Conservation (phyloP, 768 basidiomycete genomes). For the Phylloporus sp. region DNA sequence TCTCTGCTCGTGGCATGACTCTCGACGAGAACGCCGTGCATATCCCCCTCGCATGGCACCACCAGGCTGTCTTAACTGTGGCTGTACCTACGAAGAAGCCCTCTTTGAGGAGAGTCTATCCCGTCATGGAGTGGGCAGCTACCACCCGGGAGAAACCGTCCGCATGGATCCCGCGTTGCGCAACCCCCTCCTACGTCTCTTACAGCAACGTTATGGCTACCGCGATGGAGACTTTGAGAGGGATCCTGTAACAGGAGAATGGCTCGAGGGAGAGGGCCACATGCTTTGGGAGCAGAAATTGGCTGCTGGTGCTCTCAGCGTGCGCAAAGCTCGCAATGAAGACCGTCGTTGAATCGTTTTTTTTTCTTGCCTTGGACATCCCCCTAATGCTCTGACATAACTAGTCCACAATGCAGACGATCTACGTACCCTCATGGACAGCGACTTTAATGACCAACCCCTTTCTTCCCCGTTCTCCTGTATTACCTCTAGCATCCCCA, state of each 20-base stretch:
- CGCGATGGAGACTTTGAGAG: constrained; percentile 85
- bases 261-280: constrained; percentile 66
- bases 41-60: constrained; percentile 81
- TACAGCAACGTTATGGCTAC: constrained; percentile 72
- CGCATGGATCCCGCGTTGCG: constrained; percentile 87
- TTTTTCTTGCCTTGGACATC: not conserved
- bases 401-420: constrained; percentile 16
- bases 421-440: constrained; percentile 26
- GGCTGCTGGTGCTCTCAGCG: constrained; percentile 34
- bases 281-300: constrained; percentile 59
- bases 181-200: constrained; percentile 70
- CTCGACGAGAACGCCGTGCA: constrained; percentile 73
- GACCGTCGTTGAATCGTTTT: constrained; percentile 34
- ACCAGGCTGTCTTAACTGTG: constrained; percentile 75
- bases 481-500: constrained; percentile 18
- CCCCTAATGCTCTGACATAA: constrained; percentile 9
- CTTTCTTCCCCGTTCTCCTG: constrained; percentile 9
- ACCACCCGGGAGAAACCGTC: constrained; percentile 78
- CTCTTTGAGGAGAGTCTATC: constrained; percentile 83
- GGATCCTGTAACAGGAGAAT: constrained; percentile 57
- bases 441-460: constrained; percentile 14
- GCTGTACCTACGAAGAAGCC: constrained; percentile 80
- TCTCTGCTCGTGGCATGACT: constrained; percentile 88
- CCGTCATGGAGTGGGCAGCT: constrained; percentile 76
- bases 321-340: constrained; percentile 35